Conservation (phyloP, 768 basidiomycete genomes). For the Tremella yokohamensis region DNA sequence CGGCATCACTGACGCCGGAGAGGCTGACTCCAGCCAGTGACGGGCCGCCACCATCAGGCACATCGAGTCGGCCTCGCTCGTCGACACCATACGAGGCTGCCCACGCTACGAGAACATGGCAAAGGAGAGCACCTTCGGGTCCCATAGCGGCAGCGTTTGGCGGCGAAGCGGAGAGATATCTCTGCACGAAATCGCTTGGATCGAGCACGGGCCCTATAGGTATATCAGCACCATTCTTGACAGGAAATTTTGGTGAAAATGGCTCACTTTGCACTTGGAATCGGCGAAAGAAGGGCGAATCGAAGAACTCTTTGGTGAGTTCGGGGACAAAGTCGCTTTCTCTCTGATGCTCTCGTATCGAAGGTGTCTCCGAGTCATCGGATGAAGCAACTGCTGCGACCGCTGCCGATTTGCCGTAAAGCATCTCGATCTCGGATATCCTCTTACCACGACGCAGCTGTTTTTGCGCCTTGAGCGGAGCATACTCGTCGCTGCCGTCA, state of each 20-base stretch:
- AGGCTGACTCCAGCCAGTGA: constrained; percentile 20
- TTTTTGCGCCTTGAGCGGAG: constrained; percentile 85
- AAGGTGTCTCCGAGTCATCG: background rate
- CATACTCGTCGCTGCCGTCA: constrained; percentile 67
- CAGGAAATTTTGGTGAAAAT: background rate
- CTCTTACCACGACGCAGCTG: constrained; percentile 56
- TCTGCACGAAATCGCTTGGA: constrained; percentile 69
- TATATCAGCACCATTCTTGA: background rate
- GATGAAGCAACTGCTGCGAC: constrained; percentile 17
- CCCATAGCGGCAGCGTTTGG: constrained; percentile 61
- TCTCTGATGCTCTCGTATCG: background rate
- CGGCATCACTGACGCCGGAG: constrained; percentile 31
- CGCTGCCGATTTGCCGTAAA: constrained; percentile 34
- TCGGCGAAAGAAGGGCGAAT: constrained; percentile 76
- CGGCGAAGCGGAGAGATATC: constrained; percentile 53
- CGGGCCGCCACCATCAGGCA: constrained; percentile 35
- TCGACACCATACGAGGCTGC: constrained; percentile 84
- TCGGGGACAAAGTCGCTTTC: constrained; percentile 55
- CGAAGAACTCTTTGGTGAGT: constrained; percentile 73
- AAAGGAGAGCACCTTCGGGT: constrained; percentile 70
- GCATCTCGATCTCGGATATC: constrained; percentile 43
- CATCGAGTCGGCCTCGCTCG: constrained; percentile 64
- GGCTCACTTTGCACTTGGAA: constrained; percentile 64
- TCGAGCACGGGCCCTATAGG: constrained; percentile 77
- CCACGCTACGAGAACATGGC: constrained; percentile 80